Evolutionary conservation across 495 filamentous ascomycete genomes (phyloP), one percentile per base, ranked within the genome.

Genomic region (Penicillium antarcticum): DNA sequence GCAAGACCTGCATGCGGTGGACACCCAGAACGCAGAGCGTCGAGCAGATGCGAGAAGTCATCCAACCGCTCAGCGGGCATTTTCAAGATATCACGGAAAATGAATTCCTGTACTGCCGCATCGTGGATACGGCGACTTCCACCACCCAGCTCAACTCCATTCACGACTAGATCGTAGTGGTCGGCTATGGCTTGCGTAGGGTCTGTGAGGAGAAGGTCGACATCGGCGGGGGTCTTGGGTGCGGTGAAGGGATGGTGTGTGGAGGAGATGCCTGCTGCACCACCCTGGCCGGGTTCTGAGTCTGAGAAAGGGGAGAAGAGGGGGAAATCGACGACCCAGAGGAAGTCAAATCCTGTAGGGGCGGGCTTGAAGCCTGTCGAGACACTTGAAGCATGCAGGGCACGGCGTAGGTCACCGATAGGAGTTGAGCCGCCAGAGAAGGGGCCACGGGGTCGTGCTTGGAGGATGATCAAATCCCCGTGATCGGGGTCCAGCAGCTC

Each of bases 181-280:
- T 95, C 91, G 1, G 81, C 92, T 33, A 77, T 79, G 0, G 80
- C 91, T 50, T 79, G 69, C 9, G 87, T 75, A 2, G 94, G 95
- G 45, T 90, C 76, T 5, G 80, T 84, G 16, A 79, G 68, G 9
- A 97, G 80, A 2, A 91, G 63, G 37, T 89, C 84, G 23, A 95
- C 81, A 61, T 97, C 95, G 11, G 74, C 71, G 11, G 78, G 57
- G 5, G 82, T 78, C 45, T 86, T 82, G 0, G 95, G 94, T 0
- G 95, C 87, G 3, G 94, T 98, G 68, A 98, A 98, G 1, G 95
- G 94, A 66, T 98, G 94, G 57, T 98, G 94, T 0, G 92, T 97
- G 6, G 94, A 85, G 13, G 84, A 83, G 63, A 97, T 77, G 4
- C 91, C 91, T 0, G 92, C 83, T 10, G 71, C 63, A 14, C 91